A percentile compares a stretch with the other conserved stretches of the same genome.
Evolutionary conservation across 345 rosid genomes (phyloP).

Genomic region (Salix caprea): DNA sequence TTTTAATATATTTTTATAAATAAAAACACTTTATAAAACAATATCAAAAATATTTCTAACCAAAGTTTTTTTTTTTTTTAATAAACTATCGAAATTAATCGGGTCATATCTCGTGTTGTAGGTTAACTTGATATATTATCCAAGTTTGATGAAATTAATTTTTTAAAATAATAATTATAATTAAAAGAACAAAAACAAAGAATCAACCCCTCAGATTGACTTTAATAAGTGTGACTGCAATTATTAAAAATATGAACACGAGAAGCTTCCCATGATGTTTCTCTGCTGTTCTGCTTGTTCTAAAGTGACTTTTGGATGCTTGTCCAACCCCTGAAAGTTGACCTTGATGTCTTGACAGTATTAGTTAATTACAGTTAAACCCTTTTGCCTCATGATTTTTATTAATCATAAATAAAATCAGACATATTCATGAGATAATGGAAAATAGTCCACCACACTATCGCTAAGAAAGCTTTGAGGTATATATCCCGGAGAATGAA

Average conservation of each 20-base stretch:
- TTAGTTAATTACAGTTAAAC: neutral
- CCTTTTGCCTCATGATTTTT: neutral
- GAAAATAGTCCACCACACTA: neutral
- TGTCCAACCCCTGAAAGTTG: neutral
- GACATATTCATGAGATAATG: neutral
- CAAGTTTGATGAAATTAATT: no score
- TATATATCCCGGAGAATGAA: neutral
- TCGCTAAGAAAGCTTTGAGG: neutral
- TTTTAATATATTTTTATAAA: no score
- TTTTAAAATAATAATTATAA: no score
- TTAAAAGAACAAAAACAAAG: no score
- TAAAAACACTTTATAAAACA: no score
- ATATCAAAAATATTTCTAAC: no score
- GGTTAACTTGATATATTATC: no score
- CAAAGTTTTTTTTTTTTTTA: no score
- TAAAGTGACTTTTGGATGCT: neutral
- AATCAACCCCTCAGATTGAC: no score
- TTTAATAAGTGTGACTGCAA: no score
- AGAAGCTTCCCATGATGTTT: neutral
- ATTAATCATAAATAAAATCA: neutral
- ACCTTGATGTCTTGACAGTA: neutral
- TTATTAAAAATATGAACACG: neutral
- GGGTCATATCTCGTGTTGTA: no score
- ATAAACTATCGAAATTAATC: no score
- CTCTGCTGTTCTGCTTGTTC: neutral